These are phyloP conservation scores for Tetratostichococcus sp. DNA, from an alignment of 139 green algal genomes.

Conservation along the genomic window DNA sequence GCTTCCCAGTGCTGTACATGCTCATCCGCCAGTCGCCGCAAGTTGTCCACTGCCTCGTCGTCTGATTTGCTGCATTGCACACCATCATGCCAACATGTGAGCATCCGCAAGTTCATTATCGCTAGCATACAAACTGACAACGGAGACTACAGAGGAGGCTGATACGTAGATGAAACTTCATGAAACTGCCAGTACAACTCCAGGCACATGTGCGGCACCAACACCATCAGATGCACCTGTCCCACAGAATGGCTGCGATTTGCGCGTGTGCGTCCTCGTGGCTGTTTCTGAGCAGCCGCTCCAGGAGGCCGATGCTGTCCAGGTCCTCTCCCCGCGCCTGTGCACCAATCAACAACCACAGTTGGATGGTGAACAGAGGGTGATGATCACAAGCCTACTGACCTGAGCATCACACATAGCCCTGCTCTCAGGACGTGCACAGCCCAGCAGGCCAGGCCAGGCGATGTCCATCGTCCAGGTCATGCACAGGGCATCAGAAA, in stretches of 20 bases:
- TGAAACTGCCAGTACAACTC: too few relatives aligned
- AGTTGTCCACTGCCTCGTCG: slow-evolving; percentile 29
- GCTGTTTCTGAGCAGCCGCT: slow-evolving; percentile 73
- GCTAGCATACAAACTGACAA: too few relatives aligned
- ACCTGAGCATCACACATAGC: too few relatives aligned
- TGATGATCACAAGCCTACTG: neutral
- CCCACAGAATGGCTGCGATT: slow-evolving; percentile 68
- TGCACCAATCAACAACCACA: neutral
- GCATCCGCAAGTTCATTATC: too few relatives aligned
- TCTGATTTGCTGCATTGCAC: slow-evolving; percentile 38
- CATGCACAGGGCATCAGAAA: too few relatives aligned
- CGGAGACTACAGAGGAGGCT: too few relatives aligned
- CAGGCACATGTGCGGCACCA: neutral
- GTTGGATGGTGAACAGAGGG: neutral
- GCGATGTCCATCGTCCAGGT: too few relatives aligned
- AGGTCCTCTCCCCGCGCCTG: slow-evolving; percentile 45
- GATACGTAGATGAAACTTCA: too few relatives aligned
- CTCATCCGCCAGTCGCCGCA: slow-evolving; percentile 37
- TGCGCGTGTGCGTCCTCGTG: slow-evolving; percentile 45
- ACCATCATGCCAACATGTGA: too few relatives aligned
- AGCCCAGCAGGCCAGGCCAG: too few relatives aligned
- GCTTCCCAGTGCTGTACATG: slow-evolving; percentile 54
- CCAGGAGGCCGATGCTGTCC: slow-evolving; percentile 53
- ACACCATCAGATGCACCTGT: slow-evolving; percentile 15
- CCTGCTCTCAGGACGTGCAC: too few relatives aligned